phyloP scores from a whole-genome alignment of 139 green algal species.

The Micractinium sp. region DNA sequence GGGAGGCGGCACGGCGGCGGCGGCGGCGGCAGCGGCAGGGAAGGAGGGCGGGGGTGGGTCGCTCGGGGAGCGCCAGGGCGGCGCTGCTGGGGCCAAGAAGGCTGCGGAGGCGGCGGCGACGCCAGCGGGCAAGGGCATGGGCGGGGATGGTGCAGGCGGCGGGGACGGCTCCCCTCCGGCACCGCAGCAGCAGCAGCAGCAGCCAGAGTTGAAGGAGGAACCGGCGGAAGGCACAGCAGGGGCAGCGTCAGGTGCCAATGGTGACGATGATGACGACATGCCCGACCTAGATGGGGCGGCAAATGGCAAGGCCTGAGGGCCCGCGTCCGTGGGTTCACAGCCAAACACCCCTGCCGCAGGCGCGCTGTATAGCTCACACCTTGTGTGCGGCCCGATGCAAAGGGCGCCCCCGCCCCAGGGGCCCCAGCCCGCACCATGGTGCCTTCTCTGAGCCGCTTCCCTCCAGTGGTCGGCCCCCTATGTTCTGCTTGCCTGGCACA shows the following conservation, averaged over 20 bases:
- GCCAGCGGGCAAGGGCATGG: background rate
- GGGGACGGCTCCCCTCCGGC: background rate
- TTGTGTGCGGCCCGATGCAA: too few relatives aligned
- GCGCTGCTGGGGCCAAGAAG: background rate
- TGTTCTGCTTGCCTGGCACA: too few relatives aligned
- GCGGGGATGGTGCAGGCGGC: background rate
- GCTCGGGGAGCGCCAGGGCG: background rate
- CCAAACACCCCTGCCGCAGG: too few relatives aligned
- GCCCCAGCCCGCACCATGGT: too few relatives aligned
- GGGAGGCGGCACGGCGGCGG: background rate
- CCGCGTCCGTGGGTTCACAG: too few relatives aligned
- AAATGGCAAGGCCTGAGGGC: background rate
- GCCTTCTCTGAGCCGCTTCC: too few relatives aligned
- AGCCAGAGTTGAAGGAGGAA: background rate
- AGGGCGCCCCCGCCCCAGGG: too few relatives aligned
- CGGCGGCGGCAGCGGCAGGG: background rate
- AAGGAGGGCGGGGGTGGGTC: background rate
- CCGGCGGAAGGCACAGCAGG: background rate
- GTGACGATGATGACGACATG: slow-evolving; percentile 20
- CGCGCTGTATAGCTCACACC: too few relatives aligned
- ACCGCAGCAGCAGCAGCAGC: slow-evolving; percentile 15
- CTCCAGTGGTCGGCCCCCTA: too few relatives aligned
- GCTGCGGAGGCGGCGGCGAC: background rate
- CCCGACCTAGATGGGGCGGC: background rate
- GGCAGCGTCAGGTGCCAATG: background rate